Conservation (phyloP, 352 stramenopile genomes). For the Globisporangium paroecandrum region DNA sequence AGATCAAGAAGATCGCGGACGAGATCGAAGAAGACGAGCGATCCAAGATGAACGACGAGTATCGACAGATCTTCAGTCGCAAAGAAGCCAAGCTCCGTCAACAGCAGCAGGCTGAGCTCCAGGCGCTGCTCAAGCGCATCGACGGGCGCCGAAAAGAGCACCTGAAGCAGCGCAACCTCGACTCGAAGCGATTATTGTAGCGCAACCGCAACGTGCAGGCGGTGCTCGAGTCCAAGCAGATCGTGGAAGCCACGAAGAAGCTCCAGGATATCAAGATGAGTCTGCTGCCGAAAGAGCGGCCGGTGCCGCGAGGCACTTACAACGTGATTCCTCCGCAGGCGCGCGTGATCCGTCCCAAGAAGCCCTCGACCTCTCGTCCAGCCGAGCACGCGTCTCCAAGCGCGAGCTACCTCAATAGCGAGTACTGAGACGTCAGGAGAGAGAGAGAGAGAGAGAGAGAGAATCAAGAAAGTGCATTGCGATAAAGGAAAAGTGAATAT, state of each 20-base stretch:
- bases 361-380: slow-evolving; percentile 40
- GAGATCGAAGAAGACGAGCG: slow-evolving; percentile 92
- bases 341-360: slow-evolving; percentile 68
- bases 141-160: slow-evolving; percentile 93
- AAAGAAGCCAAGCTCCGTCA: slow-evolving; percentile 90
- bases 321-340: slow-evolving; percentile 78
- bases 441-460: background rate
- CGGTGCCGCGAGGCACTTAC: slow-evolving; percentile 41
- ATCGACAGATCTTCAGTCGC: slow-evolving; percentile 67
- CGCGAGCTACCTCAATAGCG: slow-evolving; percentile 10
- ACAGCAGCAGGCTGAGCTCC: slow-evolving; percentile 91
- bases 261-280: slow-evolving; percentile 82
- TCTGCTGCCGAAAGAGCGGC: slow-evolving; percentile 61
- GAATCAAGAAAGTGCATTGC: background rate
- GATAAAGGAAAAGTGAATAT: background rate
- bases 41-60: slow-evolving; percentile 83
- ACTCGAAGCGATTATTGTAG: slow-evolving; percentile 93
- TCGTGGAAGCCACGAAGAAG: slow-evolving; percentile 65
- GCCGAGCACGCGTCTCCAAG: slow-evolving; percentile 16
- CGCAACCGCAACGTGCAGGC: slow-evolving; percentile 94
- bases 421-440: slow-evolving; percentile 7
- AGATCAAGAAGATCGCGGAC: slow-evolving; percentile 94
- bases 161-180: slow-evolving; percentile 89
- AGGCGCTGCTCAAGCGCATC: slow-evolving; percentile 93
- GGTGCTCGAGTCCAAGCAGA: slow-evolving; percentile 93